Evolutionary conservation across 2,329 filamentous ascomycete species (phyloP).

Genomic region (Cryphonectria nitschkei): DNA sequence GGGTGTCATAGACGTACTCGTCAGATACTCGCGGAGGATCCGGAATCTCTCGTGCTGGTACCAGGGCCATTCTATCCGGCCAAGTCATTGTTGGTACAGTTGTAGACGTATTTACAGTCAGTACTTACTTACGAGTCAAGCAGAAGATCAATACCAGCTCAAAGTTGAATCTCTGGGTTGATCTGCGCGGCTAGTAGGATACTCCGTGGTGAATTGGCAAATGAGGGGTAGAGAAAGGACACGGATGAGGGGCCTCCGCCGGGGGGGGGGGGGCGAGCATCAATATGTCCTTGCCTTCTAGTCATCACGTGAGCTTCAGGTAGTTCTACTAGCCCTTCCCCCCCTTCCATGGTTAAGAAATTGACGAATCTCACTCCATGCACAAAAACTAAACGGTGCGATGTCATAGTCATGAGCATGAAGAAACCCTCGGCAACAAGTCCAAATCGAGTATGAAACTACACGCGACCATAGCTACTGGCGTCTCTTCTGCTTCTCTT

Average conservation of each 20-base stretch:
- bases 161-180: not conserved
- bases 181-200: not conserved
- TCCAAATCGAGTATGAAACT: not conserved
- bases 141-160: not conserved
- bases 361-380: not conserved
- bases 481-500: not conserved
- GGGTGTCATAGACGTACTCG: not conserved
- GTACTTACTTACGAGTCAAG: constrained; percentile 1
- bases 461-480: not conserved
- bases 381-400: not conserved
- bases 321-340: not conserved
- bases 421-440: not conserved
- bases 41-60: not conserved
- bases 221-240: not conserved
- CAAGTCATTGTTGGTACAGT: not conserved
- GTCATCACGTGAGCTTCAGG: not conserved
- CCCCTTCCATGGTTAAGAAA: not conserved
- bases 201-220: not conserved
- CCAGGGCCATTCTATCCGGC: not conserved
- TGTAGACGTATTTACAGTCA: not conserved
- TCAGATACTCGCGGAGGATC: not conserved
- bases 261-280: not conserved
- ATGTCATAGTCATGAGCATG: not conserved
- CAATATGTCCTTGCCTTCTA: not conserved
- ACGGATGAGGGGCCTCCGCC: not conserved